Percentiles rank a stretch among this genome's conserved stretches.
Conservation (phyloP, 2,329 filamentous ascomycete species). For the Trichoderma endophyticum region DNA sequence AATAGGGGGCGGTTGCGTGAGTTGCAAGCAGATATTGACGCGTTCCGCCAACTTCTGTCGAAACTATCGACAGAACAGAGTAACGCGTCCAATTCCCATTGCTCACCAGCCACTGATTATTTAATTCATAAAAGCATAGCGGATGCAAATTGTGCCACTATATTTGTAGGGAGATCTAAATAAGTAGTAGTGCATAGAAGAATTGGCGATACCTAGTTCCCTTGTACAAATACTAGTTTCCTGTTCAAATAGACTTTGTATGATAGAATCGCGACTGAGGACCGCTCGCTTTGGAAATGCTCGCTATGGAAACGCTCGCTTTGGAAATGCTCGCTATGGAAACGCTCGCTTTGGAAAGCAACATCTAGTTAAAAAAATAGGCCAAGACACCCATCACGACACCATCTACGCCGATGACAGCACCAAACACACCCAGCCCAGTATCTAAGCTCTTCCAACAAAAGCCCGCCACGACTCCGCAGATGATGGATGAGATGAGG, state of each 20-base stretch:
- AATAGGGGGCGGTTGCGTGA: not conserved
- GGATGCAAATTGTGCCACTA: not conserved
- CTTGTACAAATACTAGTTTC: not conserved
- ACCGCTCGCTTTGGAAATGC: not conserved
- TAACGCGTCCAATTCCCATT: not conserved
- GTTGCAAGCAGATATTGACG: not conserved
- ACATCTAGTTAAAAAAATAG: not conserved
- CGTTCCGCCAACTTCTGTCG: not conserved
- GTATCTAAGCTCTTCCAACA: not conserved
- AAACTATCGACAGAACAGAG: not conserved
- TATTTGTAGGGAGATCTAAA: too few relatives aligned
- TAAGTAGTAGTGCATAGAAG: not conserved
- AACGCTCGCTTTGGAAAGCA: not conserved
- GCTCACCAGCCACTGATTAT: too few relatives aligned
- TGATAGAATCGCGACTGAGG: not conserved
- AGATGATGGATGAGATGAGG: not conserved
- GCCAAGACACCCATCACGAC: not conserved
- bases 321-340: not conserved
- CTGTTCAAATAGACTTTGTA: not conserved
- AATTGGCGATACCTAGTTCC: not conserved
- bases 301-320: not conserved
- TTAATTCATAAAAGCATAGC: not conserved
- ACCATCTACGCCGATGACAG: not conserved
- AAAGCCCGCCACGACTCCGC: not conserved
- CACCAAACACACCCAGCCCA: slow-evolving; percentile 1